Evolutionary conservation across 2,329 filamentous ascomycete species (phyloP).

Genomic region (Akanthomyces lecanii): DNA sequence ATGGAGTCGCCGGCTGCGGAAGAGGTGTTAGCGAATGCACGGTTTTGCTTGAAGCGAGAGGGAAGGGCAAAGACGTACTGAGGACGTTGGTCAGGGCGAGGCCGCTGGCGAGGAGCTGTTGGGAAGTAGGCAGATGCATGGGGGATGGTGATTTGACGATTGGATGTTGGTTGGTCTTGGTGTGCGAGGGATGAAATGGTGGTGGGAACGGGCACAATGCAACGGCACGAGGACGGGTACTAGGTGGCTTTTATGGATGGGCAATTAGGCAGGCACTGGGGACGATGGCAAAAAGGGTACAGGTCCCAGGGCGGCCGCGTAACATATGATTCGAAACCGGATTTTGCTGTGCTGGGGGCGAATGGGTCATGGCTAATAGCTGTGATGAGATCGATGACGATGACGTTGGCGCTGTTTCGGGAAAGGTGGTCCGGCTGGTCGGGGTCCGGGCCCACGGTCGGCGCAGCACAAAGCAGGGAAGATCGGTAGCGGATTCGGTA

Average conservation of each 20-base stretch:
- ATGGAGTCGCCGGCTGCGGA: conserved; percentile 19
- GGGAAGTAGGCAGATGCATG: conserved; percentile 21
- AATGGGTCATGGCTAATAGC: not conserved
- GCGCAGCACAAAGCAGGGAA: not conserved
- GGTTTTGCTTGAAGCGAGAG: no score
- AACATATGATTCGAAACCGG: conserved; percentile 1
- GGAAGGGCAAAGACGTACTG: not conserved
- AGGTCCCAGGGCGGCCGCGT: conserved; percentile 7
- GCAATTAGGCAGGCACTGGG: not conserved
- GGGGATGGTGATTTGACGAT: not conserved
- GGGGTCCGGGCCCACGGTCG: not conserved
- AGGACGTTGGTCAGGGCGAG: conserved; percentile 7
- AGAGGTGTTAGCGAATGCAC: not conserved
- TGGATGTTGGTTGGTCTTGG: not conserved
- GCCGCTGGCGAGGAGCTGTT: conserved; percentile 11
- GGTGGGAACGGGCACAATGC: not conserved
- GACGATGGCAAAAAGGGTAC: not conserved
- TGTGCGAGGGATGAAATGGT: not conserved
- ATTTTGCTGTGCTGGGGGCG: not conserved
- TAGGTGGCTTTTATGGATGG: not conserved
- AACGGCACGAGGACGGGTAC: not conserved
- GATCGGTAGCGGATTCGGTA: no score
- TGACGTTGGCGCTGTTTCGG: conserved; percentile 2
- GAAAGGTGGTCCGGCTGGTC: not conserved
- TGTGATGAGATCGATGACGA: conserved; percentile 10